These are phyloP conservation scores for Schizophyllum amplum DNA, from an alignment of 1,284 basidiomycete genomes.

Conservation along the genomic window DNA sequence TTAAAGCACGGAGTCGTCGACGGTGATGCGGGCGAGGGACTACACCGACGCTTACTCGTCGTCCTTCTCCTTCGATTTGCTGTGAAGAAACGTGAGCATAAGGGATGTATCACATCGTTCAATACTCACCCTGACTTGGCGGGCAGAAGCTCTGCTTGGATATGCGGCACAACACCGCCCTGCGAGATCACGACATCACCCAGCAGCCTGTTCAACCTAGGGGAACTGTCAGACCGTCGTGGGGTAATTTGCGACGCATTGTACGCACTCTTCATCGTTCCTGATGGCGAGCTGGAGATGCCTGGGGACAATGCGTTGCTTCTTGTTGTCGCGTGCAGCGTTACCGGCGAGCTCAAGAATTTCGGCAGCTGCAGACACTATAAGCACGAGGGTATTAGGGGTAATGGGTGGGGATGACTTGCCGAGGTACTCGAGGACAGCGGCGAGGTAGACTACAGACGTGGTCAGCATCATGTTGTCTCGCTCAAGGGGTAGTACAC, in stretches of 20 bases:
- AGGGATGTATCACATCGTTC: not conserved
- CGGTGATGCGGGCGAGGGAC: not conserved
- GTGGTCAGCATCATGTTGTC: slow-evolving; percentile 1
- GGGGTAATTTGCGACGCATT: slow-evolving; percentile 14
- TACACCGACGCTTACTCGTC: not conserved
- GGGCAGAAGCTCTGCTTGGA: slow-evolving; percentile 19
- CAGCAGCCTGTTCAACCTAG: slow-evolving; percentile 64
- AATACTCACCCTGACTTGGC: not conserved
- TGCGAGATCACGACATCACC: slow-evolving; percentile 86
- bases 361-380: slow-evolving; percentile 48
- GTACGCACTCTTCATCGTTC: slow-evolving; percentile 72
- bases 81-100: not conserved
- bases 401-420: not conserved
- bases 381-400: not conserved
- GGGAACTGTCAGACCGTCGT: slow-evolving; percentile 12
- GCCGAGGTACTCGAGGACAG: slow-evolving; percentile 69
- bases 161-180: slow-evolving; percentile 83
- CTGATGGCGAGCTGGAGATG: slow-evolving; percentile 88
- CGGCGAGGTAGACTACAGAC: slow-evolving; percentile 60
- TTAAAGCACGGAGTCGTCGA: not conserved
- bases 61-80: not conserved
- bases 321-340: slow-evolving; percentile 74
- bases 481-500: slow-evolving; percentile 17
- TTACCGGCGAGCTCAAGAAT: slow-evolving; percentile 85
- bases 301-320: slow-evolving; percentile 88